These are phyloP conservation scores for Zhuliangozyma parablackwelliae DNA, from an alignment of 1,139 yeast species.

Conservation along the genomic window DNA sequence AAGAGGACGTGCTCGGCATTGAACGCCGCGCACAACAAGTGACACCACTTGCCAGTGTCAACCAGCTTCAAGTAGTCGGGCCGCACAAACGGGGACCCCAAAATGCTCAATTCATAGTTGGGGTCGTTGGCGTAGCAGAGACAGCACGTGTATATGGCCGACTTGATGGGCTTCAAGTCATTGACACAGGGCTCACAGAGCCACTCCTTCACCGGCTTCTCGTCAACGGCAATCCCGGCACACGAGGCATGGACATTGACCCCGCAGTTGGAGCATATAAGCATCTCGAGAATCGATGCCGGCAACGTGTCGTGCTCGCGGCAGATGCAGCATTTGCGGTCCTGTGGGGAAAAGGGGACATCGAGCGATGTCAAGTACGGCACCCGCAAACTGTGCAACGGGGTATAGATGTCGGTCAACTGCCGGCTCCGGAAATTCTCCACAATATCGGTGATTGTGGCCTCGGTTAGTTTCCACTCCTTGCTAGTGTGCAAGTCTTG, in stretches of 20 bases:
- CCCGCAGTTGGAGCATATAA: slow-evolving; percentile 68
- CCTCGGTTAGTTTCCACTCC: too few relatives aligned
- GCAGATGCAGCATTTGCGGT: slow-evolving; percentile 55
- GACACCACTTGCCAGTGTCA: slow-evolving; percentile 72
- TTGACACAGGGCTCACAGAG: slow-evolving; percentile 79
- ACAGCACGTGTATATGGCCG: slow-evolving; percentile 59
- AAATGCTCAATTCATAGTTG: slow-evolving; percentile 41
- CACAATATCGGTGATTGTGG: slow-evolving; percentile 7
- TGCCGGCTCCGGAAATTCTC: slow-evolving; percentile 17
- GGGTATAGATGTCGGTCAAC: slow-evolving; percentile 10
- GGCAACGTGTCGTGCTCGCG: slow-evolving; percentile 30
- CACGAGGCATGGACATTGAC: slow-evolving; percentile 68
- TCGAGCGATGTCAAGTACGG: slow-evolving; percentile 9
- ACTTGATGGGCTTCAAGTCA: slow-evolving; percentile 55
- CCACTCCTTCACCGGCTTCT: slow-evolving; percentile 51
- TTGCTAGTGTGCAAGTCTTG: too few relatives aligned
- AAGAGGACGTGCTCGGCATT: slow-evolving; percentile 8
- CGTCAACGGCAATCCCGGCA: slow-evolving; percentile 48
- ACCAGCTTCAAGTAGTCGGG: slow-evolving; percentile 78
- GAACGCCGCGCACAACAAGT: slow-evolving; percentile 69
- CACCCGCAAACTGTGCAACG: slow-evolving; percentile 2
- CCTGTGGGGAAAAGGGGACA: slow-evolving; percentile 10
- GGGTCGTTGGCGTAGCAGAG: slow-evolving; percentile 59
- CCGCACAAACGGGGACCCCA: slow-evolving; percentile 35
- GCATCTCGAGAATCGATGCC: slow-evolving; percentile 23